A percentile compares a stretch with the other conserved stretches of the same genome.
Conservation (phyloP, 2,329 filamentous ascomycete species). For the Plenodomus lindquistii region DNA sequence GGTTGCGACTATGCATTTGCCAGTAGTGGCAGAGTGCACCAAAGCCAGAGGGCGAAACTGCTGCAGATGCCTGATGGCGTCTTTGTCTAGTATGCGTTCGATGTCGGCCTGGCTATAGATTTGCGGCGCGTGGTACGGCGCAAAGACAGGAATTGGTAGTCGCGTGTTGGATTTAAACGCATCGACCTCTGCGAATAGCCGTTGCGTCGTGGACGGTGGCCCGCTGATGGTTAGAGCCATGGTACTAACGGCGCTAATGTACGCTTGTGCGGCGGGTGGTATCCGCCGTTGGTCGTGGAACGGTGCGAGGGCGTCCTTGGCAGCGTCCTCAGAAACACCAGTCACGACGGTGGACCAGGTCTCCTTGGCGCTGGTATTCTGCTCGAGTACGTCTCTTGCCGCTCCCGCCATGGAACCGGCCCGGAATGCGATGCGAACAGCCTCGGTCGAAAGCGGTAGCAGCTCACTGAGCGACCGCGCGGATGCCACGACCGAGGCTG, state of each 20-base stretch:
- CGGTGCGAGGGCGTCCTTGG: conserved; percentile 55
- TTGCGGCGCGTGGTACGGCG: conserved; percentile 63
- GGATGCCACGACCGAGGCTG: conserved; percentile 68
- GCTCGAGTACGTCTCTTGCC: conserved; percentile 54
- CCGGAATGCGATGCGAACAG: conserved; percentile 69
- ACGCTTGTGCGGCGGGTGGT: conserved; percentile 55
- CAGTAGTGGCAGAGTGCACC: conserved; percentile 53
- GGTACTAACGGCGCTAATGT: conserved; percentile 62
- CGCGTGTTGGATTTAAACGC: conserved; percentile 56
- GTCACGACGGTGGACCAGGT: conserved; percentile 70
- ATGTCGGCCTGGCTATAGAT: conserved; percentile 57
- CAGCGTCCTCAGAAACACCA: conserved; percentile 57
- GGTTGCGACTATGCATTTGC: conserved; percentile 51
- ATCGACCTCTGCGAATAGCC: conserved; percentile 55
- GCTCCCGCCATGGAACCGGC: conserved; percentile 55
- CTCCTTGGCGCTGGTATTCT: conserved; percentile 58
- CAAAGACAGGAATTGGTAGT: conserved; percentile 59
- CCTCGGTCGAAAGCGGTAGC: conserved; percentile 64
- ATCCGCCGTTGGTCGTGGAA: conserved; percentile 62
- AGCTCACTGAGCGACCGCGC: conserved; percentile 65
- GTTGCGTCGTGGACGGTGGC: conserved; percentile 57
- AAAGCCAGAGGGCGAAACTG: conserved; percentile 48
- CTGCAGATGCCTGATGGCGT: conserved; percentile 47
- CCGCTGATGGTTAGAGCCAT: conserved; percentile 64
- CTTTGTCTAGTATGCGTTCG: conserved; percentile 53